phyloP scores from a whole-genome alignment of 2,329 filamentous ascomycete genomes.

The Fusarium sp. region DNA sequence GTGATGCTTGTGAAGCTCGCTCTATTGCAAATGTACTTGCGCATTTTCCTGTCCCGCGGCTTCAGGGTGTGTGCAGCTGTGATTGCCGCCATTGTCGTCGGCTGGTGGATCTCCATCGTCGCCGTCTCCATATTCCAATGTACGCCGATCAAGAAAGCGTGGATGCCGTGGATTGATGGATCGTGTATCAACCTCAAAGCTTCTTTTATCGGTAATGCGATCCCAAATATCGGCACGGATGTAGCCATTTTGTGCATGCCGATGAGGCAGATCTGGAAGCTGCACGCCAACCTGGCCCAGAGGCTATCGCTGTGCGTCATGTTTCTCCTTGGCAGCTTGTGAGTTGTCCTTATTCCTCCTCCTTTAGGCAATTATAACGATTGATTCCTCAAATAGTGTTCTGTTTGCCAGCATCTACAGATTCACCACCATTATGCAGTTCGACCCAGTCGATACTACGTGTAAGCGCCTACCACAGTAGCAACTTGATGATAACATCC shows the following conservation, averaged over 20 bases:
- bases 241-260: slow-evolving; percentile 27
- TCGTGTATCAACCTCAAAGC: slow-evolving; percentile 29
- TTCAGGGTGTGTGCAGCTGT: slow-evolving; percentile 11
- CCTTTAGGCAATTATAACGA: accelerated
- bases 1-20: slow-evolving; percentile 32
- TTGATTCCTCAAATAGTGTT: not conserved
- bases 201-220: slow-evolving; percentile 27
- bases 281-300: slow-evolving; percentile 27
- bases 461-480: not conserved
- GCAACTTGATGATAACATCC: accelerated
- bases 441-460: slow-evolving; percentile 9
- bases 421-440: slow-evolving; percentile 34
- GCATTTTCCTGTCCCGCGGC: slow-evolving; percentile 21
- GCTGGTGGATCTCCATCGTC: slow-evolving; percentile 32
- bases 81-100: slow-evolving; percentile 12
- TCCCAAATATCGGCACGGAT: slow-evolving; percentile 28
- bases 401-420: slow-evolving; percentile 32
- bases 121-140: slow-evolving; percentile 33
- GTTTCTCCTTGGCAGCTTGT: slow-evolving; percentile 32
- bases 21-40: slow-evolving; percentile 24
- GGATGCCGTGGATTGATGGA: slow-evolving; percentile 19
- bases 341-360: not conserved
- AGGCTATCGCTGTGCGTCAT: slow-evolving; percentile 25
- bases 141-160: slow-evolving; percentile 17
- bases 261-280: slow-evolving; percentile 13